A percentile compares a stretch with the other conserved stretches of the same genome.
Conservation (phyloP, 192 early-diverging fungal species). For the Gaertneriomyces semiglobifer region DNA sequence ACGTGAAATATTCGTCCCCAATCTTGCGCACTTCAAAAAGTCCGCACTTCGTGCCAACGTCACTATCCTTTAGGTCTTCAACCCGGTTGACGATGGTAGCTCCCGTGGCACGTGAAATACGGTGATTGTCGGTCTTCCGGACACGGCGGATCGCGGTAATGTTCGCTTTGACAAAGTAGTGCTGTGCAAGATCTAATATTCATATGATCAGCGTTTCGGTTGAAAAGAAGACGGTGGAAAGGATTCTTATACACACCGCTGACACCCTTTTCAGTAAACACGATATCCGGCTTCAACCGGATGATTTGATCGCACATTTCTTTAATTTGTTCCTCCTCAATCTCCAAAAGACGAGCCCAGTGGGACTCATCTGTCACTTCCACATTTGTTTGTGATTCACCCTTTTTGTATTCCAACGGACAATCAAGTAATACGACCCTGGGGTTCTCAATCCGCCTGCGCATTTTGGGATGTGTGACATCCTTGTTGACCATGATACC, state of each 20-base stretch:
- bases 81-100: conserved; percentile 95
- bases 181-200: conserved; percentile 86
- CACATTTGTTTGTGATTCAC: conserved; percentile 98
- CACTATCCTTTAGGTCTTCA: conserved; percentile 93
- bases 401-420: conserved; percentile 99
- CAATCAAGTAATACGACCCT: conserved; percentile 95
- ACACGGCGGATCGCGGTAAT: conserved; percentile 97
- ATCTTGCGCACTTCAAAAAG: conserved; percentile 94
- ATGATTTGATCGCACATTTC: conserved; percentile 94
- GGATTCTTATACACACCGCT: conserved; percentile 53
- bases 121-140: conserved; percentile 98
- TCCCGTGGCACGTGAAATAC: conserved; percentile 95
- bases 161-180: conserved; percentile 95
- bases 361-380: conserved; percentile 96
- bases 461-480: conserved; percentile 96
- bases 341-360: conserved; percentile 94
- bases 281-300: conserved; percentile 92
- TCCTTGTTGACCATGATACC: conserved; percentile 99
- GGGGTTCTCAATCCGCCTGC: conserved; percentile 93
- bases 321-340: conserved; percentile 99
- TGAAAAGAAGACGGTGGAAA: background rate
- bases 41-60: conserved; percentile 94
- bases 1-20: conserved; percentile 99
- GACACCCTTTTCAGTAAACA: conserved; percentile 99
- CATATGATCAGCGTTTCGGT: background rate